Evolutionary conservation across 176 grass and related monocot genomes (phyloP).

Genomic region (Pontederia crassipes): DNA sequence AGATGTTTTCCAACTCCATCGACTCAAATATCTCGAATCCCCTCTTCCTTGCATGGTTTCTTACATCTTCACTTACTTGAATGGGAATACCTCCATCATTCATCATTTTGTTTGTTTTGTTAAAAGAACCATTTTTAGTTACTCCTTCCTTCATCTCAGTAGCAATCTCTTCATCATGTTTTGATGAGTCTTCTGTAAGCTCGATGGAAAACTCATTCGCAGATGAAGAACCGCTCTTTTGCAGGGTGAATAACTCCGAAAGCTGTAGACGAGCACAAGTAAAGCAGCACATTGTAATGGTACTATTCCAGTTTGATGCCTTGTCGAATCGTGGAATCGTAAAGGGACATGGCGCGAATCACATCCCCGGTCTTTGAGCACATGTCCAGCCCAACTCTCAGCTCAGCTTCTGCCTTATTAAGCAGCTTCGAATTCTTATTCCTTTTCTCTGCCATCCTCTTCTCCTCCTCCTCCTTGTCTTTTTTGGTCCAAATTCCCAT

Average conservation of each 20-base stretch:
- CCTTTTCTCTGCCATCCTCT: slow-evolving; percentile 7
- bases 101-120: background rate
- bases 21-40: slow-evolving; percentile 53
- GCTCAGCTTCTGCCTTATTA: slow-evolving; percentile 10
- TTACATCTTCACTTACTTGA: slow-evolving; percentile 31
- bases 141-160: background rate
- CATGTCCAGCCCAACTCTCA: slow-evolving; percentile 46
- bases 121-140: background rate
- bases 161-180: slow-evolving; percentile 1
- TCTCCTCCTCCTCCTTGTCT: slow-evolving; percentile 7
- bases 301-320: slow-evolving; percentile 41
- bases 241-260: slow-evolving; percentile 42
- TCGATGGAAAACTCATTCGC: background rate
- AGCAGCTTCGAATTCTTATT: background rate
- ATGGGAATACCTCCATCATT: slow-evolving; percentile 13
- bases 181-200: background rate
- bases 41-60: slow-evolving; percentile 31
- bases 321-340: slow-evolving; percentile 30
- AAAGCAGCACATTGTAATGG: slow-evolving; percentile 66
- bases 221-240: slow-evolving; percentile 38
- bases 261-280: slow-evolving; percentile 49
- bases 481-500: slow-evolving; percentile 14
- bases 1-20: slow-evolving; percentile 33
- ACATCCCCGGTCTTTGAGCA: slow-evolving; percentile 61
- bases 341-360: slow-evolving; percentile 36